Evolutionary conservation across 768 basidiomycete genomes (phyloP).

Genomic region (Russula emetica): DNA sequence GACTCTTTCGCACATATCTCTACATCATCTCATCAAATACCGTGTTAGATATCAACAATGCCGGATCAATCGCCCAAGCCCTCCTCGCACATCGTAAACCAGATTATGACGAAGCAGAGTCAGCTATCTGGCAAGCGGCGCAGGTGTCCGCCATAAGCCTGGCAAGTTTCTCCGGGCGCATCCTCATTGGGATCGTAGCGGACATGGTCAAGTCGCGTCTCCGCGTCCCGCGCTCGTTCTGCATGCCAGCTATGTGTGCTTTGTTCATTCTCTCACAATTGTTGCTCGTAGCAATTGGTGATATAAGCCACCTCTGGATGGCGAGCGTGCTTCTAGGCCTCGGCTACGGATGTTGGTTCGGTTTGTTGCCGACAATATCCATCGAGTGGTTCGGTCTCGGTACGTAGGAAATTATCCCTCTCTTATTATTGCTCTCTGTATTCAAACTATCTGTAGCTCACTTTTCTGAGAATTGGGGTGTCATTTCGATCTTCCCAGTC

Average conservation of each 20-base stretch:
- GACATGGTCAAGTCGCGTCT: slow-evolving; percentile 58
- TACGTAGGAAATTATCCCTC: slow-evolving; percentile 38
- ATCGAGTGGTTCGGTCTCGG: slow-evolving; percentile 89
- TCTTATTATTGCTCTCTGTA: not conserved
- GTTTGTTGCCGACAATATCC: slow-evolving; percentile 66
- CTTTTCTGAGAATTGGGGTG: slow-evolving; percentile 87
- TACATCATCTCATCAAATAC: slow-evolving; percentile 7
- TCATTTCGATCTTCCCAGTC: slow-evolving; percentile 65
- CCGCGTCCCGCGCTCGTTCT: slow-evolving; percentile 61
- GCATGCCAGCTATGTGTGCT: slow-evolving; percentile 59
- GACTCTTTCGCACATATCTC: slow-evolving; percentile 27
- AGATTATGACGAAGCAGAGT: slow-evolving; percentile 60
- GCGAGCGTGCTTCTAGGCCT: slow-evolving; percentile 53
- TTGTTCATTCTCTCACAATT: slow-evolving; percentile 73
- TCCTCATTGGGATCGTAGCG: slow-evolving; percentile 68
- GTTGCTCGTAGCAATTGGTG: slow-evolving; percentile 49
- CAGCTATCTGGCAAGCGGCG: slow-evolving; percentile 71
- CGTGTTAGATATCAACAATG: slow-evolving; percentile 72
- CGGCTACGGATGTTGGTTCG: slow-evolving; percentile 71
- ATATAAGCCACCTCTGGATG: slow-evolving; percentile 63
- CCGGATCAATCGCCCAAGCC: slow-evolving; percentile 71
- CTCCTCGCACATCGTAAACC: slow-evolving; percentile 58
- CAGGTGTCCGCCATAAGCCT: slow-evolving; percentile 83
- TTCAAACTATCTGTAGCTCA: slow-evolving; percentile 42
- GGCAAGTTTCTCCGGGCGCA: slow-evolving; percentile 75